Evolutionary conservation across 2,329 filamentous ascomycete genomes (phyloP).

Genomic region (Paradendryphiella salina): DNA sequence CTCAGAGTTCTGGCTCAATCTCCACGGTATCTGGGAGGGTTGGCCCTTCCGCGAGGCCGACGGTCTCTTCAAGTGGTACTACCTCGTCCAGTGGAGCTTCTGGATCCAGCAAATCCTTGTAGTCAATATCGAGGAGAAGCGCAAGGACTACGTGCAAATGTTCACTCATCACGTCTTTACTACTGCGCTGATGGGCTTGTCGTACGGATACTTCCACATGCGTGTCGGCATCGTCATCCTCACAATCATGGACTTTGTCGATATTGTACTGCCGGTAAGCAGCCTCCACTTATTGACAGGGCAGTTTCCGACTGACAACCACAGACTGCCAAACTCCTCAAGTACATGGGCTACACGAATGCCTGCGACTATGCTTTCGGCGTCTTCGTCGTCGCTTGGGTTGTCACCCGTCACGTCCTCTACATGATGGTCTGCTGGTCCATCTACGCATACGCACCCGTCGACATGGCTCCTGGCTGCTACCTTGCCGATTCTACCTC

Average conservation of each 20-base stretch:
- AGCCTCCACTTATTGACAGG: no score
- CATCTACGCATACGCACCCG: conserved; percentile 68
- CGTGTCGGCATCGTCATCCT: conserved; percentile 87
- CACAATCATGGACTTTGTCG: conserved; percentile 90
- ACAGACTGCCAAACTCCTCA: conserved; percentile 84
- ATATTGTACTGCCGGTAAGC: conserved; percentile 78
- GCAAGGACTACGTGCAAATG: conserved; percentile 97
- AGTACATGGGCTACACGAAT: conserved; percentile 77
- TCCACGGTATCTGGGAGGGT: conserved; percentile 77
- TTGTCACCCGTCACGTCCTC: conserved; percentile 77
- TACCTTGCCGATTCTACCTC: conserved; percentile 62
- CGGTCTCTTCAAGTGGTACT: conserved; percentile 81
- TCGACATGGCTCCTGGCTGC: conserved; percentile 68
- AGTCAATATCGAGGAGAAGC: conserved; percentile 88
- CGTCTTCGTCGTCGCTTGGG: conserved; percentile 83
- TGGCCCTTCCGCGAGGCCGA: conserved; percentile 80
- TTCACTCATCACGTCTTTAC: conserved; percentile 93
- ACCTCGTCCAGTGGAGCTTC: conserved; percentile 86
- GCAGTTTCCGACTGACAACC: conserved; percentile 16
- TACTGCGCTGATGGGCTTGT: conserved; percentile 74
- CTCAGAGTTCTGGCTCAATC: conserved; percentile 76
- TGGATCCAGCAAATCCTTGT: conserved; percentile 94
- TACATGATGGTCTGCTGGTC: conserved; percentile 83
- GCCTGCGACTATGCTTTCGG: conserved; percentile 83
- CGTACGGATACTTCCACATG: conserved; percentile 85